These are phyloP conservation scores for Vigna nakashimae DNA, from an alignment of 306 rosid species.

Conservation along the genomic window DNA sequence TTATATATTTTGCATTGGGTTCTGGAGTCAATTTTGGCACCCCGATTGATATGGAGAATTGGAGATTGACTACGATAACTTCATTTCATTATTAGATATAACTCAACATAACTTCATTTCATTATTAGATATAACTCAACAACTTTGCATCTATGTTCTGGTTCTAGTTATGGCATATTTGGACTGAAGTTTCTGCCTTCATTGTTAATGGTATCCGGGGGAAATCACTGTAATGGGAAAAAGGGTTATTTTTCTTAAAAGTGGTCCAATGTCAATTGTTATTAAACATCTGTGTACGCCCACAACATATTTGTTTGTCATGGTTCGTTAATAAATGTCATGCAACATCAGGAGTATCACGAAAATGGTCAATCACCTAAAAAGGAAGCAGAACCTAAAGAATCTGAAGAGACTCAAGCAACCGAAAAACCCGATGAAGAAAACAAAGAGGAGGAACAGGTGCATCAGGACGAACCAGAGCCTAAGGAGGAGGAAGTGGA, in stretches of 20 bases:
- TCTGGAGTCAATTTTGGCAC: not conserved
- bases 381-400: constrained; percentile 56
- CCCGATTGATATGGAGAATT: not conserved
- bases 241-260: not conserved
- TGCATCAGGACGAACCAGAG: constrained; percentile 52
- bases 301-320: not conserved
- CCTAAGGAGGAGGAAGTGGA: constrained; percentile 57
- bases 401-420: constrained; percentile 52
- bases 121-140: not conserved
- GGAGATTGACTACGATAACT: not conserved
- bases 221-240: not conserved
- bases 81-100: not conserved
- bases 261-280: not conserved
- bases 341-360: constrained; percentile 60
- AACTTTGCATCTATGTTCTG: not conserved
- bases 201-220: not conserved
- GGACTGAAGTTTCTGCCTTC: constrained; percentile 13
- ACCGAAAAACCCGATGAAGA: constrained; percentile 59
- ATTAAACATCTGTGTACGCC: not conserved
- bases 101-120: not conserved
- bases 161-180: constrained; percentile 16
- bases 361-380: constrained; percentile 49
- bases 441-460: constrained; percentile 50
- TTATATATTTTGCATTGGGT: not conserved
- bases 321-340: constrained; percentile 28